A percentile compares a stretch with the other conserved stretches of the same genome.
Evolutionary conservation across 2,329 filamentous ascomycete genomes (phyloP).

Genomic region (Colletotrichum simmondsii): DNA sequence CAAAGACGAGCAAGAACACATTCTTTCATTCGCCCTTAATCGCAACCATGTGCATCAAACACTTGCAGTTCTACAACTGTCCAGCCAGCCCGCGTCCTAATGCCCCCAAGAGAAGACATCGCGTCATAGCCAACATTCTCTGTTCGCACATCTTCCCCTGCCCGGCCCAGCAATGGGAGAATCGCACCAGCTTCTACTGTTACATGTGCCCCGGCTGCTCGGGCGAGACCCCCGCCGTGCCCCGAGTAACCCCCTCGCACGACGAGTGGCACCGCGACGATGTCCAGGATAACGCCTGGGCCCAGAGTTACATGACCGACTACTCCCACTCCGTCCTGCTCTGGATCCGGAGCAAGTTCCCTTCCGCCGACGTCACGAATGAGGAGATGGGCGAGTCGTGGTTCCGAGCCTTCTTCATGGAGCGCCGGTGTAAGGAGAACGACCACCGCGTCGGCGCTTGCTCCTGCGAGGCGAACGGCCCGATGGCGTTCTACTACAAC

Average conservation of each 20-base stretch:
- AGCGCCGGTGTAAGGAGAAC: conserved; percentile 32
- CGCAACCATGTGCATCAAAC: conserved; percentile 25
- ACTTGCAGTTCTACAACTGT: conserved; percentile 22
- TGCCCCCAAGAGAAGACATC: not conserved
- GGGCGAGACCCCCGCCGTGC: conserved; percentile 28
- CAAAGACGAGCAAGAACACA: not conserved
- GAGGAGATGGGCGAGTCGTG: conserved; percentile 1
- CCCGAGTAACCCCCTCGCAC: conserved; percentile 7
- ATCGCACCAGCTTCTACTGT: conserved; percentile 18
- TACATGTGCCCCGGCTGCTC: conserved; percentile 31
- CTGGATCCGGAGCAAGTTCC: conserved; percentile 3
- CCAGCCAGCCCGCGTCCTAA: conserved; percentile 2
- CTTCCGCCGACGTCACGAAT: not conserved
- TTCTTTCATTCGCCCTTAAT: not conserved
- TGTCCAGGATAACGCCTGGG: conserved; percentile 22
- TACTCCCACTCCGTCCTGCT: conserved; percentile 2
- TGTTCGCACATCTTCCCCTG: conserved; percentile 27
- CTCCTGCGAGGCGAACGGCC: conserved; percentile 29
- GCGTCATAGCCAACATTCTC: conserved; percentile 27
- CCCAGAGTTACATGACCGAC: conserved; percentile 13
- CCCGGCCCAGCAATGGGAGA: conserved; percentile 20
- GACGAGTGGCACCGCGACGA: conserved; percentile 23
- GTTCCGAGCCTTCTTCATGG: conserved; percentile 21
- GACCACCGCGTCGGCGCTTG: conserved; percentile 18
- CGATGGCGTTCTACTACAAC: conserved; percentile 29